Percentiles rank a stretch among this genome's conserved stretches.
Conservation (phyloP, 2,329 filamentous ascomycete species). For the Neurospora sp. region DNA sequence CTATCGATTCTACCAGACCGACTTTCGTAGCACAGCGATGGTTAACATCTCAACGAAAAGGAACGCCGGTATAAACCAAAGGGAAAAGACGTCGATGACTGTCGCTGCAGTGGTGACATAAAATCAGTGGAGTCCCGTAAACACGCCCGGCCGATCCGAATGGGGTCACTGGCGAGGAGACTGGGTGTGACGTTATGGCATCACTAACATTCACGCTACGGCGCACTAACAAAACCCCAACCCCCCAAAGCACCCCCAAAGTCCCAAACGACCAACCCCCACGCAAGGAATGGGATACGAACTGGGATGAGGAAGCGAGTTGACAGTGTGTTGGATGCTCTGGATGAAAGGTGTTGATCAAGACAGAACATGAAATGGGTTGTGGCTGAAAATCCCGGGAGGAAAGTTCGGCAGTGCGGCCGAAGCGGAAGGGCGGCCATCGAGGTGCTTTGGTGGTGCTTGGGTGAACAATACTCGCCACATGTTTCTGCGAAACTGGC, state of each 20-base stretch:
- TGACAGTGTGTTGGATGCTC: neutral
- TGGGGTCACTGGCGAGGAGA: neutral
- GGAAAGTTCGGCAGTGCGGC: neutral
- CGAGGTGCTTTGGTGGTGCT: neutral
- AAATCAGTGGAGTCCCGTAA: neutral
- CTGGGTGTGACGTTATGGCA: neutral
- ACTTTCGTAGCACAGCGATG: neutral
- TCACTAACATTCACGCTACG: neutral
- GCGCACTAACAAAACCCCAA: neutral
- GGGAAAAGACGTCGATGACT: neutral
- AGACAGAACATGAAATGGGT: neutral
- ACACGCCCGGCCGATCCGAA: neutral
- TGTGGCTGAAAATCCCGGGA: neutral
- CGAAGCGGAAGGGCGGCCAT: neutral
- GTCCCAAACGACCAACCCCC: neutral
- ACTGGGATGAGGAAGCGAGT: neutral
- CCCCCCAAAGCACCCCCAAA: neutral
- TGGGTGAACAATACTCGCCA: neutral
- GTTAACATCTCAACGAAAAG: neutral
- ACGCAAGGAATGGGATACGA: neutral
- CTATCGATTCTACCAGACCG: neutral
- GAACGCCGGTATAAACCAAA: neutral
- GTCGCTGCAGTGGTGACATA: neutral
- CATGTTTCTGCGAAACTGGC: neutral
- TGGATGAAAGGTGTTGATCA: neutral